Evolutionary conservation across 2,329 filamentous ascomycete species (phyloP).

Genomic region (Colletotrichum sp.): DNA sequence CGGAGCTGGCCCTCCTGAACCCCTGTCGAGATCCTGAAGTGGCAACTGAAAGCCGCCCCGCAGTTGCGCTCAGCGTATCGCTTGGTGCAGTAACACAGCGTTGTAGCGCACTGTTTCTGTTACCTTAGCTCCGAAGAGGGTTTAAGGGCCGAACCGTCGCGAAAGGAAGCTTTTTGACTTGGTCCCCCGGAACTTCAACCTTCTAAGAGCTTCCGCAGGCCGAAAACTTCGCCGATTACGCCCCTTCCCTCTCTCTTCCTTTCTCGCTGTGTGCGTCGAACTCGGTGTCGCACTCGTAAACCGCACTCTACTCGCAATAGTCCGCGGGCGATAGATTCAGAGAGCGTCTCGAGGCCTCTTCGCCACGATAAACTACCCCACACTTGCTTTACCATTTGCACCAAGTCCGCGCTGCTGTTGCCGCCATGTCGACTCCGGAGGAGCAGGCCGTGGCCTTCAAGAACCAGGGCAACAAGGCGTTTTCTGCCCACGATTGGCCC

Average conservation of each 20-base stretch:
- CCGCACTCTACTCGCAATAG: neutral
- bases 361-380: conserved; percentile 9
- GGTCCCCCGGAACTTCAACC: conserved; percentile 11
- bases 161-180: conserved; percentile 14
- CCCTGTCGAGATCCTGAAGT: conserved; percentile 4
- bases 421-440: conserved; percentile 45
- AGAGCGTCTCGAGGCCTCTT: neutral
- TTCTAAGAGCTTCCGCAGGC: conserved; percentile 20
- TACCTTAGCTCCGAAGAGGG: conserved; percentile 15
- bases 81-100: neutral
- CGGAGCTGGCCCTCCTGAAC: neutral
- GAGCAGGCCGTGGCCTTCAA: conserved; percentile 85
- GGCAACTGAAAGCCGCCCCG: conserved; percentile 7
- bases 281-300: neutral
- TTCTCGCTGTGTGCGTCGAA: neutral
- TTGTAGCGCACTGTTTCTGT: conserved; percentile 6
- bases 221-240: conserved; percentile 1
- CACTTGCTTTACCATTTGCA: neutral
- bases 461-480: conserved; percentile 93
- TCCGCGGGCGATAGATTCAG: neutral
- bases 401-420: neutral
- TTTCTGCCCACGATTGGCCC: conserved; percentile 85
- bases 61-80: neutral
- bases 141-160: conserved; percentile 20
- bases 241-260: neutral